A percentile compares a stretch with the other conserved stretches of the same genome.
phyloP scores from a whole-genome alignment of 2,329 filamentous ascomycete genomes.

The Venturia aucupariae region DNA sequence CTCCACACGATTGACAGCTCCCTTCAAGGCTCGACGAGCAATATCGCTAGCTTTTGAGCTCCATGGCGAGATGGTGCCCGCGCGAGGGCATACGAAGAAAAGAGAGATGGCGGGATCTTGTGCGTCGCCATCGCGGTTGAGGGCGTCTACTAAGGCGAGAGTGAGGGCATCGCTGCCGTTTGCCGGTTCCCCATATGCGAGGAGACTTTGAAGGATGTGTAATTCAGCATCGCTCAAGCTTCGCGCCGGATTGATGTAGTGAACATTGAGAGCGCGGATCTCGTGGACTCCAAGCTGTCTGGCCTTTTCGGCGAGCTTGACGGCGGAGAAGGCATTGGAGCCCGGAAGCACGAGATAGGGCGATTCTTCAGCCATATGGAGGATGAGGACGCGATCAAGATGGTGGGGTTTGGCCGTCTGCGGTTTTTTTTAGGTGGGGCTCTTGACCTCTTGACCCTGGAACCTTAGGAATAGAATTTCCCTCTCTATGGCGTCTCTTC shows the following conservation, averaged over 20 bases:
- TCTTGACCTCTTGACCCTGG: too few relatives aligned
- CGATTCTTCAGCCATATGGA: constrained; percentile 6
- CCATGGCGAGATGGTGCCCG: constrained; percentile 84
- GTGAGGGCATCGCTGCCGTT: constrained; percentile 36
- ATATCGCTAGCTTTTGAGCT: constrained; percentile 94
- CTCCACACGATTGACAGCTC: constrained; percentile 69
- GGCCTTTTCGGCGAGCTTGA: constrained; percentile 38
- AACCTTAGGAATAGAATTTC: too few relatives aligned
- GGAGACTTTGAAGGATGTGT: constrained; percentile 47
- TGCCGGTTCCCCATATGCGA: constrained; percentile 50
- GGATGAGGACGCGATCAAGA: neutral
- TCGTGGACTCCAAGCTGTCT: constrained; percentile 37
- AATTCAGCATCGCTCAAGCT: constrained; percentile 36
- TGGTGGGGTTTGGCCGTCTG: neutral
- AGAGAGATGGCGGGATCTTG: constrained; percentile 44
- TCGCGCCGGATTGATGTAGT: constrained; percentile 38
- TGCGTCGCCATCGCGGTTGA: constrained; percentile 40
- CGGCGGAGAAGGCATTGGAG: constrained; percentile 46
- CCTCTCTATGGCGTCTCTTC: too few relatives aligned
- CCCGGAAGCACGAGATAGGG: constrained; percentile 38
- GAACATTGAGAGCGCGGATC: constrained; percentile 42
- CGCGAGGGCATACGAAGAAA: constrained; percentile 70
- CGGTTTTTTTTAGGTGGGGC: neutral
- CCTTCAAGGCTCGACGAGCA: constrained; percentile 73
- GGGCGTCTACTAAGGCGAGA: constrained; percentile 35